These are phyloP conservation scores for Kwoniella shivajii DNA, from an alignment of 1,284 basidiomycete genomes.

Conservation along the genomic window DNA sequence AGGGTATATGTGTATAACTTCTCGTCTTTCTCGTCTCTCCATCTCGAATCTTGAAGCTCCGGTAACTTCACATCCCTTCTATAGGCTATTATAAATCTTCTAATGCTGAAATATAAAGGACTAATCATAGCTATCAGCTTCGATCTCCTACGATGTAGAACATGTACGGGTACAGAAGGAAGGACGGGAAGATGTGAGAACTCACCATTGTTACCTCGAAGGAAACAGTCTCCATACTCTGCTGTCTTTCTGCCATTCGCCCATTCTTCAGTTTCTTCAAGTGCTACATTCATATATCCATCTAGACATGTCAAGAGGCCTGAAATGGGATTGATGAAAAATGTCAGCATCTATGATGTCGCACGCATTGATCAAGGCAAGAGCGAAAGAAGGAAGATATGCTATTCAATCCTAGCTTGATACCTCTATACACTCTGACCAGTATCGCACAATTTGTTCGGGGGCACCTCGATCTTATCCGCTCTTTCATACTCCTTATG, in stretches of 20 bases:
- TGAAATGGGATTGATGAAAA: constrained; percentile 50
- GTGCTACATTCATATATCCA: constrained; percentile 97
- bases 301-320: constrained; percentile 95
- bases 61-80: too few relatives aligned
- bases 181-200: constrained; percentile 13
- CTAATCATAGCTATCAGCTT: constrained; percentile 32
- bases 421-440: too few relatives aligned
- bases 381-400: too few relatives aligned
- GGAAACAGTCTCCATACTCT: constrained; percentile 90
- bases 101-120: constrained; percentile 58
- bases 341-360: not conserved
- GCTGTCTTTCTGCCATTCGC: constrained; percentile 84
- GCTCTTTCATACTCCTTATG: too few relatives aligned
- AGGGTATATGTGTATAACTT: not conserved
- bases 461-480: too few relatives aligned
- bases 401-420: too few relatives aligned
- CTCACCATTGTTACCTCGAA: constrained; percentile 94
- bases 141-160: not conserved
- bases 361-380: too few relatives aligned
- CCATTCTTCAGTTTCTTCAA: constrained; percentile 95
- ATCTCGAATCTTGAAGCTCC: not conserved
- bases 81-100: constrained; percentile 47
- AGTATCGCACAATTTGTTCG: too few relatives aligned
- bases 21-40: not conserved
- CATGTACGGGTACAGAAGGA: not conserved